Conservation (phyloP, 345 rosid species). For the Limnanthes douglasii region DNA sequence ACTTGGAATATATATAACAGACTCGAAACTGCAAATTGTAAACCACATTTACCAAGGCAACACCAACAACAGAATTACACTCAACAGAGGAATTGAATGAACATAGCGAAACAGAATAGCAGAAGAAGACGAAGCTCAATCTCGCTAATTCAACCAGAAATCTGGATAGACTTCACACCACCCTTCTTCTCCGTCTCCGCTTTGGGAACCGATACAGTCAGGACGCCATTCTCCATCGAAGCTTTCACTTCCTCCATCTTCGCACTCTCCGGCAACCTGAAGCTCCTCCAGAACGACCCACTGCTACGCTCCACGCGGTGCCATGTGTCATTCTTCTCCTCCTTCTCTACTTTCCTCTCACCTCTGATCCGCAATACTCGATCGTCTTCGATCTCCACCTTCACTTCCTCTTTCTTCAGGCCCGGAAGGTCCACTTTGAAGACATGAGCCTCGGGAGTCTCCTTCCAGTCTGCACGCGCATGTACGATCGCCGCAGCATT, state of each 20-base stretch:
- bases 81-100: no score
- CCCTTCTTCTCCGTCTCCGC: constrained; percentile 6
- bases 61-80: no score
- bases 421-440: constrained; percentile 3
- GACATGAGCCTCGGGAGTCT: background rate
- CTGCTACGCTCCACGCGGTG: background rate
- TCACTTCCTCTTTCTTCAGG: constrained; percentile 10
- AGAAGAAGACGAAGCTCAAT: no score
- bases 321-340: constrained; percentile 1
- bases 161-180: no score
- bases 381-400: constrained; percentile 9
- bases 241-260: constrained; percentile 16
- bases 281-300: background rate
- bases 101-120: no score
- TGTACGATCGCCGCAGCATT: no score
- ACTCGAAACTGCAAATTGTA: no score
- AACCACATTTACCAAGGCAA: no score
- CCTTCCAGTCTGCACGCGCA: no score
- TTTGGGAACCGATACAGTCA: constrained; percentile 16
- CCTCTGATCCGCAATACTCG: constrained; percentile 5
- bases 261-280: constrained; percentile 1
- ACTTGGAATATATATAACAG: no score
- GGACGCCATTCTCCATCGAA: constrained; percentile 23
- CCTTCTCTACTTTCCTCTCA: constrained; percentile 5
- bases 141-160: no score